Evolutionary conservation across 1,284 basidiomycete genomes (phyloP), one percentile per base, ranked within the genome.

Genomic region (Irpex rosettiformis): DNA sequence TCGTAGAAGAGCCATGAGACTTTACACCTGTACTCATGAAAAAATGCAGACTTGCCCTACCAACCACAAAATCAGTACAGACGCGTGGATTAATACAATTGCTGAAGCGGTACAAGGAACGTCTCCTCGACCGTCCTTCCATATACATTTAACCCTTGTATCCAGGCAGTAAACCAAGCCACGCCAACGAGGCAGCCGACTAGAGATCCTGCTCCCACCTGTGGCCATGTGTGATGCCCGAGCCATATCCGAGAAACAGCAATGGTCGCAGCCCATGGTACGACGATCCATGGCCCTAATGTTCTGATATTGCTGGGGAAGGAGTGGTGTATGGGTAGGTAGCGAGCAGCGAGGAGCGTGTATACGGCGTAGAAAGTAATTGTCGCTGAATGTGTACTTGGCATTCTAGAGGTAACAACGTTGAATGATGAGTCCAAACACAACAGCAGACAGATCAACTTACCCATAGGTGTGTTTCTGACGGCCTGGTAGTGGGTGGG

Each of bases 301-400:
- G 75, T 56, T 47, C 80, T 75, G 42, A 70, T 72, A 25, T 71
- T 58, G 21, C 73, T 65, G 69, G 74, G 67, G 62, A 85, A 65
- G 55, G 77, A 72, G 70, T 81, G 61, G 73, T 81, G 77, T 57
- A 79, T 43, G 29, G 85, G 82, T 47, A 88, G 75, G 70, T 77
- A 75, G 43, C 74, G 28, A 65, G 80, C 83, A 6, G 86, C 82
- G 8, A 93, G 77, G 21, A 80, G 66, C 42, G 89, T 80, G 68
- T 89, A 94, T 4, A 80, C 75, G 16, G 84, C 83, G 69, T 84
- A 91, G 73, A 83, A 94, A 0, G 82, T 79, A 62, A 92, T 88
- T 1, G 81, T 78, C 2, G 91, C 89, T 3, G 91, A 89, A 70
- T 96, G 93, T 2, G 93, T 95, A 55, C 89, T 92, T 3, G 93